Evolutionary conservation across 164 flowering plant species (phyloP), one percentile per base, ranked within the genome.

Genomic region (Aristolochia fimbriata): DNA sequence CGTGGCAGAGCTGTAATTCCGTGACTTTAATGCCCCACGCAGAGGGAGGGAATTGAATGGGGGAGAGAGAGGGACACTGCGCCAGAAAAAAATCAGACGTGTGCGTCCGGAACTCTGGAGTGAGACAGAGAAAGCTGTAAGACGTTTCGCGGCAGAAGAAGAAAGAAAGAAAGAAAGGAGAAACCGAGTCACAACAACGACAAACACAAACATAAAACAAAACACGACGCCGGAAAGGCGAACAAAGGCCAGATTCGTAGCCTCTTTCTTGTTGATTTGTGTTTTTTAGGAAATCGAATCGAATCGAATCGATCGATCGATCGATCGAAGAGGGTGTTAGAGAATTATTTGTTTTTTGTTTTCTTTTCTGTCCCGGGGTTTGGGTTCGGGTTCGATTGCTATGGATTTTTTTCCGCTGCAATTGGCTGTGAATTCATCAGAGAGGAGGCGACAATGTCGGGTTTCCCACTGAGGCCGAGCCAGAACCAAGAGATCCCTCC

Each of bases 1-100:
- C 87, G 83, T 80, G 67, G 83, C 85, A 82, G 90, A 22, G 74
- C 72, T 76, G 79, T 73, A 75, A 77, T 80, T 82, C 89, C 71
- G 68, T 76, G 76, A 70, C 68, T 77, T 82, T 65, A 81, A 77
- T 81, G 77, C 73, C 58, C 6, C 12, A 7, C 17, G 58, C 58
- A 56, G 21, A 56, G 21, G 17, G 27, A 19, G 15, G 41, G 21
- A 33, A 30, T 33, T 56, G 23, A 21, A 24, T 27, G 30, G 23
- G 57, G 23, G 57, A 53, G 55, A 53, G 57, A 53, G 55, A 61
- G 57, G 23, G 31, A 45, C 47, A 19, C 54, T 30, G 25, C 54
- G 53, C 48, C 41, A 30, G n/a, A n/a, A 33, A 60, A 43, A 51
- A 23, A 59, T 13, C 25, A 23, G 47, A 22, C 45, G 15, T 17